Percentiles rank a stretch among this genome's conserved stretches.
Conservation (phyloP, 2,329 filamentous ascomycete genomes). For the Escovopsis sp. region DNA sequence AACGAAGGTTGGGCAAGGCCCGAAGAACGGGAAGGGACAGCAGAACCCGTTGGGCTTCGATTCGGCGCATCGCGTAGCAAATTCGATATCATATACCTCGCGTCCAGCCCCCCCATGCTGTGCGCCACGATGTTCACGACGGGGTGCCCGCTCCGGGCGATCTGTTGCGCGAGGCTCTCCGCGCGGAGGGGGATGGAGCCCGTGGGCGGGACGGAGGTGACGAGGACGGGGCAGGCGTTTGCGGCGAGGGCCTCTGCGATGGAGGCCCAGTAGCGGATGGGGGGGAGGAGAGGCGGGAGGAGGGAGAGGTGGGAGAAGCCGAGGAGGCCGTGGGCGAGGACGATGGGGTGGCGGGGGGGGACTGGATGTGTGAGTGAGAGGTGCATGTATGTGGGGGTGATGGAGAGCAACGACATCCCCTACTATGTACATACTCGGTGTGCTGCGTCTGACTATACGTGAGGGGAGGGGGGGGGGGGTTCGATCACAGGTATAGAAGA, state of each 20-base stretch:
- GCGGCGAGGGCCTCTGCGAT: constrained; percentile 41
- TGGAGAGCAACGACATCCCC: too few relatives aligned
- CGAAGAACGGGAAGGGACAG: too few relatives aligned
- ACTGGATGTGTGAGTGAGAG: constrained; percentile 25
- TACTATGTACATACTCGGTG: too few relatives aligned
- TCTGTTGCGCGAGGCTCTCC: constrained; percentile 37
- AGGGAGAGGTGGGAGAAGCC: constrained; percentile 45
- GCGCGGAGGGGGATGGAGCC: constrained; percentile 46
- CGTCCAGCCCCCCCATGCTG: constrained; percentile 51
- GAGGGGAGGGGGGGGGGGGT: not conserved
- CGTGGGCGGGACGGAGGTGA: constrained; percentile 44
- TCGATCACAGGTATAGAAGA: not conserved
- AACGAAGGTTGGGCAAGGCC: too few relatives aligned
- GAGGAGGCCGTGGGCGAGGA: constrained; percentile 49
- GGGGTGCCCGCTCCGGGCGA: constrained; percentile 20
- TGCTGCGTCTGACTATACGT: too few relatives aligned
- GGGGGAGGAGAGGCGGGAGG: constrained; percentile 35
- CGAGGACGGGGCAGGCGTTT: constrained; percentile 40
- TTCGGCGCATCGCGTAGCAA: constrained; percentile 18
- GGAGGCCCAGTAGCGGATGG: constrained; percentile 49
- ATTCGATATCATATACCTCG: constrained; percentile 47
- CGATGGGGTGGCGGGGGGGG: constrained; percentile 44
- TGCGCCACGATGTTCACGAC: constrained; percentile 64
- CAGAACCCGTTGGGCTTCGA: too few relatives aligned
- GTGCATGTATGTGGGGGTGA: not conserved